Evolutionary conservation across 1,284 basidiomycete genomes (phyloP), one percentile per base, ranked within the genome.

Genomic region (Rhodotorula sp.): DNA sequence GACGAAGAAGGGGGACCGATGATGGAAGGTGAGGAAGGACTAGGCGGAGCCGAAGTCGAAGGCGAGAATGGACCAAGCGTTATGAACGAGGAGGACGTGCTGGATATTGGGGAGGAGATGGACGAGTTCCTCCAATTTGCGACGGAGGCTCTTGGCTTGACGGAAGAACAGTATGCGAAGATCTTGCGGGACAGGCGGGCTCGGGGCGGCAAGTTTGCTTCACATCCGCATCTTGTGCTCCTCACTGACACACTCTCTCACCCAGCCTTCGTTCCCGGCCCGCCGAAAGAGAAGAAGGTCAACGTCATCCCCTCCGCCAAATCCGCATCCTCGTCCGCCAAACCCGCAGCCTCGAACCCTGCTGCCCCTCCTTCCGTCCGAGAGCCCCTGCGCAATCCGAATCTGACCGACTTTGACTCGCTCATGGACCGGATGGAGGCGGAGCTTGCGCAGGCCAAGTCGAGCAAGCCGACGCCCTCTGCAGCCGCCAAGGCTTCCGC

Each of bases 401-500:
- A 88, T 60, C 83, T 97, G n/a, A 85, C 93, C 78, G 91, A 91
- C 0, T 97, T 97, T 75, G 94, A 98, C 77, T 86, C 88, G 11
- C 89, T 97, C 51, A 97, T 97, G 94, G 86, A 87, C 76, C 92
- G 92, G 2, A 92, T 97, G 89, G 94, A 98, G 75, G 85, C 83
- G 26, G 91, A 94, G 76, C 83, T 96, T 22, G 52, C 62, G 9
- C 15, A 46, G 55, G 50, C 58, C 20, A 48, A 63, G 57, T 31
- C 65, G 48, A 46, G 53, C 62, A 28, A 50, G 50, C 30, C n/a
- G 31, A 9, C 13, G 20, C n/a, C 37, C 8, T 9, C 31, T 26
- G 15, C 31, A 24, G 1, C 59, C n/a, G 24, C 48, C 9, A 7
- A 26, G 40, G 55, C 22, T 44, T 44, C 54, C n/a, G 48, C 55